These are phyloP conservation scores for Pugionium dolabratum DNA, from an alignment of 345 rosid species.

Conservation along the genomic window DNA sequence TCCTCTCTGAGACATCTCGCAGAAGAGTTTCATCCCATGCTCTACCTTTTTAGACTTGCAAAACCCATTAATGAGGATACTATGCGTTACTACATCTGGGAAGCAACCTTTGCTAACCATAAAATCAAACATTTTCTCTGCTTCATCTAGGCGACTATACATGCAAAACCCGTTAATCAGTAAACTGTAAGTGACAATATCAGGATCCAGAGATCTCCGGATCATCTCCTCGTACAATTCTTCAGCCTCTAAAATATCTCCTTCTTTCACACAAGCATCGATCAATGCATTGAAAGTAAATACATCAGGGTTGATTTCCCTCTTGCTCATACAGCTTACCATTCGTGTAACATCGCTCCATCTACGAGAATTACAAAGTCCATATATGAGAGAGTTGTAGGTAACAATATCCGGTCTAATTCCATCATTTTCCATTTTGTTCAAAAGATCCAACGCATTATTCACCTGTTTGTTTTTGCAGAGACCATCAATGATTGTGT, in stretches of 20 bases:
- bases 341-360: slow-evolving; percentile 25
- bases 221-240: slow-evolving; percentile 36
- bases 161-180: slow-evolving; percentile 36
- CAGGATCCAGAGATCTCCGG: slow-evolving; percentile 30
- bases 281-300: slow-evolving; percentile 37
- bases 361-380: slow-evolving; percentile 30
- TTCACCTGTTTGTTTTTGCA: slow-evolving; percentile 29
- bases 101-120: slow-evolving; percentile 38
- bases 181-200: slow-evolving; percentile 35
- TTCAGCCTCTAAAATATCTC: slow-evolving; percentile 25
- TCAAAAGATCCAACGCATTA: slow-evolving; percentile 21
- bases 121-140: slow-evolving; percentile 28
- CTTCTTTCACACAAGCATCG: slow-evolving; percentile 27
- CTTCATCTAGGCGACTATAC: slow-evolving; percentile 37
- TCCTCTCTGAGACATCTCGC: slow-evolving; percentile 40
- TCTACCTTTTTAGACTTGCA: slow-evolving; percentile 43
- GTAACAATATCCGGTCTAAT: slow-evolving; percentile 19
- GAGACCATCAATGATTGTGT: slow-evolving; percentile 33
- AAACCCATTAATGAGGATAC: slow-evolving; percentile 43
- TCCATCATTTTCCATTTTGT: slow-evolving; percentile 24
- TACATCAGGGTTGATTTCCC: slow-evolving; percentile 32
- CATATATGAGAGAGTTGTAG: slow-evolving; percentile 27
- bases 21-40: slow-evolving; percentile 42
- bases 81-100: slow-evolving; percentile 42
- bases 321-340: slow-evolving; percentile 29